Evolutionary conservation across 1,284 basidiomycete species (phyloP), one percentile per base, ranked within the genome.

Genomic region (Coniophora puteana): DNA sequence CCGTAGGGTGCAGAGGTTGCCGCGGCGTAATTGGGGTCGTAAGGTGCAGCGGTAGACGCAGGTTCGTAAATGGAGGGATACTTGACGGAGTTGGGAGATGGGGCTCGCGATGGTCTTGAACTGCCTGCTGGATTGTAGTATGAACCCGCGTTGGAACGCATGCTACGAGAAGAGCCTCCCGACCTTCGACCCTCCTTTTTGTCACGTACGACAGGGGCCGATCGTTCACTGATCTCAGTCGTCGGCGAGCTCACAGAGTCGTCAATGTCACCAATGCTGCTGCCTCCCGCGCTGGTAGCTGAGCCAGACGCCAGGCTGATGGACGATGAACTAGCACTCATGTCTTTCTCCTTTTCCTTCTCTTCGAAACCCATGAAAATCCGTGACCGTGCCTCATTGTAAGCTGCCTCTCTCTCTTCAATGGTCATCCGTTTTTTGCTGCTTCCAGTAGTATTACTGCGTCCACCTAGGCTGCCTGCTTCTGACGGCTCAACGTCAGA

Each of bases 301-400:
- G 83, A 85, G 32, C 76, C 79, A 8, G 81, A 85, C 1, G 75
- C 69, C 36, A 85, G 68, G 51, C 82, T 85, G 40, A 81, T 64
- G 22, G 81, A 79, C 5, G 85, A 88, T 5, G 83, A 86, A 54
- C 82, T 83, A 10, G 83, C 78, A 59, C 80, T 88, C 62, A 79
- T 71, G 48, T 83, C 81, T 51, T 79, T 82, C 38, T 83, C 84
- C 58, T 78, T 79, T 45, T 80, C 78, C 55, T 84, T 85, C 52
- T 84, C 84, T 54, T 86, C 74, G 51, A 88, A 87, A 45, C 65
- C 79, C 75, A 83, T 82, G 65, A 90, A 91, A 50, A 91, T 91
- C 41, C 88, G 76, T 26, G 78, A 80, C 31, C 89, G 78, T 22
- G 88, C 88, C 59, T 86, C 79, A 41, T 87, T 83, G 53, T 91